Percentiles rank a stretch among this genome's conserved stretches.
Conservation (phyloP, 2,329 filamentous ascomycete genomes). For the Claviceps purpurea region DNA sequence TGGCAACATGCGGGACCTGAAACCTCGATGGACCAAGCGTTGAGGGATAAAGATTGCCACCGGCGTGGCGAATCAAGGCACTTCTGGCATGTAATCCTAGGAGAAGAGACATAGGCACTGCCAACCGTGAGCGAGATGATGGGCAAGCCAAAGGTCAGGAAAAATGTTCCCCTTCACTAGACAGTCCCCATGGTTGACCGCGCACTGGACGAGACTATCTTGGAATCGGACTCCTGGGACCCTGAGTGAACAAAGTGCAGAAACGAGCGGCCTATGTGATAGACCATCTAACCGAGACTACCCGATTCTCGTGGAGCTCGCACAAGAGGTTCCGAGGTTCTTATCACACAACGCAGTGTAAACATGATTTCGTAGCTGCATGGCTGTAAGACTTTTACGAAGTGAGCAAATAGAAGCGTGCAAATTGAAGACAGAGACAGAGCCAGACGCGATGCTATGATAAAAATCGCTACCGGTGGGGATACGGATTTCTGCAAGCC, state of each 20-base stretch:
- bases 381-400: slow-evolving; percentile 4
- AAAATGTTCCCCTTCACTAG: no score
- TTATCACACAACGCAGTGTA: slow-evolving; percentile 22
- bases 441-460: slow-evolving; percentile 2
- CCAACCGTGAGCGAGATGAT: slow-evolving; percentile 12
- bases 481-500: no score
- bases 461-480: slow-evolving; percentile 8
- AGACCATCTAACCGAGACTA: slow-evolving; percentile 30
- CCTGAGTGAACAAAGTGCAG: slow-evolving; percentile 42
- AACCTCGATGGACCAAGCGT: slow-evolving; percentile 21
- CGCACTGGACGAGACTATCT: not conserved
- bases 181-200: not conserved
- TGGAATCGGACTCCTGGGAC: slow-evolving; percentile 24
- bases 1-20: slow-evolving; percentile 17
- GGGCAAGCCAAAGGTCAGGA: not conserved
- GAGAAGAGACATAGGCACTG: slow-evolving; percentile 38
- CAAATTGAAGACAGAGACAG: slow-evolving; percentile 7
- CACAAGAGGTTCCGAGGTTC: slow-evolving; percentile 16
- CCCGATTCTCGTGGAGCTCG: slow-evolving; percentile 32
- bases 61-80: slow-evolving; percentile 44
- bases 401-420: not conserved
- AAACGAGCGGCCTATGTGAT: slow-evolving; percentile 42
- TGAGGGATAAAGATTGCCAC: slow-evolving; percentile 32
- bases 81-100: slow-evolving; percentile 39
- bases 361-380: not conserved